Base-by-base conservation (phyloP, 345 rosid species). In the Citrus hindsii region DNA sequence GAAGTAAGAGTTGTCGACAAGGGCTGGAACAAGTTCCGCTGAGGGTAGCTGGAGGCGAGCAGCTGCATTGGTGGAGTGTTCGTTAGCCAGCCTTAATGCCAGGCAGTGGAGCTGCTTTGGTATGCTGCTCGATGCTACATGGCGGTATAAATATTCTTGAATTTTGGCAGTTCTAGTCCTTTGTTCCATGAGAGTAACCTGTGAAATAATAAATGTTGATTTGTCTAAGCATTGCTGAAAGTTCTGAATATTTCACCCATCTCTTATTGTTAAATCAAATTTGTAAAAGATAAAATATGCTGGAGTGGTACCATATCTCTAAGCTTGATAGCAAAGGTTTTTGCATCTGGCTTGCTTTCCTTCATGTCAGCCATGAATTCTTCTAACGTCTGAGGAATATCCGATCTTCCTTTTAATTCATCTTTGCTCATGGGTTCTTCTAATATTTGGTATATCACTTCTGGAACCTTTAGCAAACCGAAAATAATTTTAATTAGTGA, bases 1-100 rank as follows among this genome's bases (percentile, higher is more conserved):
- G 81, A 87, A 92, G 84, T 89, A 91, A 56, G 90, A 84, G 87
- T 92, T 90, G 74, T 96, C 94, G 1, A 94, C 94, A 5, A 96
- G 90, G n/a, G 92, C 86, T 0, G 98, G 97, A 67, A 96, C 97
- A 9, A 92, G 90, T 72, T 92, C 94, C 0, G 97, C 88, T 8
- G 86, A 76, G 2, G 98, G 98, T 61, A 96, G 97, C 89, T 94
- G 99, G 61, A 91, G 89, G n/a, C 98, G 94, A 35, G 99, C 99
- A 0, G 91, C 97, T 70, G 98, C 97, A 37, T 96, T 96, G 80
- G 86, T 90, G 6, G 98, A 89, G 83, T 96, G 97, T 74, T 96
- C 97, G 33, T 89, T 85, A 73, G 99, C 98, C 53, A 96, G 83
- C 86, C 85, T 89, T 16, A 96, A 87, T 76, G 93, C 91, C 13